Conservation (phyloP, 345 rosid species). For the Eucalyptus marginata region DNA sequence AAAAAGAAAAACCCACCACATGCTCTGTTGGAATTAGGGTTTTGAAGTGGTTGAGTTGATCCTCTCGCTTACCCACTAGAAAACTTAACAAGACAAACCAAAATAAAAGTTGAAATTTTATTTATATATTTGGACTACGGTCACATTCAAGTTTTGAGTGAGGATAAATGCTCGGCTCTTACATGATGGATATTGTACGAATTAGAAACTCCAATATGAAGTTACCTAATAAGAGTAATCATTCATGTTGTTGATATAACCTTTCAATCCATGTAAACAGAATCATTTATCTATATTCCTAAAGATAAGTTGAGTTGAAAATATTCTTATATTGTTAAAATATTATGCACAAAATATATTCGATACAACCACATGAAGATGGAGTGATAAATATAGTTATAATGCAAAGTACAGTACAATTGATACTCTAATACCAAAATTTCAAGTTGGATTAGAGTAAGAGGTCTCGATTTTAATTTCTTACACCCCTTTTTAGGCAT, state of each 20-base stretch:
- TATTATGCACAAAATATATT: neutral
- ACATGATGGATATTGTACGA: neutral
- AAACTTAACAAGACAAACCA: neutral
- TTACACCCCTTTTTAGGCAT: neutral
- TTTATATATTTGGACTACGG: neutral
- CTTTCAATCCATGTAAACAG: neutral
- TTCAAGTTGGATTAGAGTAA: neutral
- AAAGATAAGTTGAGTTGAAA: neutral
- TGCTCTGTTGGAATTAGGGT: neutral
- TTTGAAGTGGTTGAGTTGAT: neutral
- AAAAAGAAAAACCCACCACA: constrained; percentile 9
- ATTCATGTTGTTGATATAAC: neutral
- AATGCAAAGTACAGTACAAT: neutral
- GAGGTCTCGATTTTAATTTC: neutral
- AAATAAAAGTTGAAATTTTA: neutral
- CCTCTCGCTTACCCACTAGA: neutral
- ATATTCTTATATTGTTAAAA: neutral
- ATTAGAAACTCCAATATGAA: neutral
- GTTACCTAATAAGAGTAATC: neutral
- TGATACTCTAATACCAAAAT: neutral
- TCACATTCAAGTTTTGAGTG: neutral
- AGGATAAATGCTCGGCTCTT: neutral
- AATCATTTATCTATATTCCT: neutral
- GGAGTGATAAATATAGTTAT: neutral
- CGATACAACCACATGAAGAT: neutral